Base-by-base conservation (phyloP, 495 filamentous ascomycete species). In the Penicillium steckii region DNA sequence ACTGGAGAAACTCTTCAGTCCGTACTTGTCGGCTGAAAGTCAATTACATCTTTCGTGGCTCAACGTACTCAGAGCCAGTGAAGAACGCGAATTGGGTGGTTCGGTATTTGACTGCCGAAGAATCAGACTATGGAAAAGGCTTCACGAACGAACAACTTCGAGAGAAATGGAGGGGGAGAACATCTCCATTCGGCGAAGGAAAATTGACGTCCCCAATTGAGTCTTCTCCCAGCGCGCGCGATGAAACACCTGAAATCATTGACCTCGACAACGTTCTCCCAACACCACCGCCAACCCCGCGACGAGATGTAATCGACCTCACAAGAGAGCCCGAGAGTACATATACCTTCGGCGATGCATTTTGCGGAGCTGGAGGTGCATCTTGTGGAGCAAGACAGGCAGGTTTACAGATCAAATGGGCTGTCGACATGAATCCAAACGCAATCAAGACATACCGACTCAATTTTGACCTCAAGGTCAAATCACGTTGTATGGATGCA, bases 331-430 rank as follows among this genome's bases (percentile, higher is more conserved):
- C 25, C 0, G 8, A 29, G 0, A 57, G 68, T 6, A 56, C 62
- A 26, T 91, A 89, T 48, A 84, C 82, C 0, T 84, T 88, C 24
- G 85, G 80, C 0, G 89, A 94, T 59, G 77, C 74, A 1, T 92
- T 91, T 56, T 88, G 86, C 47, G 90, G 91, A 3, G 87, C 80
- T 26, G 91, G 91, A 1, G 90, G 91, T 3, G 78, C 85, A 2
- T 89, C 88, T 0, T 75, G 81, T 25, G 90, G 89, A 1, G 90
- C 89, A 0, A 48, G 65, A 15, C 64, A 72, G 23, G 86, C 89
- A 0, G 87, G 87, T 0, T 55, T 91, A 1, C 54, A 73, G 0
- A 53, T 88, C 3, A 68, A 70, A 17, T 85, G 84, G 69, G 83
- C 78, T 0, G 79, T 91, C 7, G 91, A 96, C 54, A 65, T 78